A percentile compares a stretch with the other conserved stretches of the same genome.
phyloP scores from a whole-genome alignment of 1,284 basidiomycete genomes.

The Malassezia restricta region DNA sequence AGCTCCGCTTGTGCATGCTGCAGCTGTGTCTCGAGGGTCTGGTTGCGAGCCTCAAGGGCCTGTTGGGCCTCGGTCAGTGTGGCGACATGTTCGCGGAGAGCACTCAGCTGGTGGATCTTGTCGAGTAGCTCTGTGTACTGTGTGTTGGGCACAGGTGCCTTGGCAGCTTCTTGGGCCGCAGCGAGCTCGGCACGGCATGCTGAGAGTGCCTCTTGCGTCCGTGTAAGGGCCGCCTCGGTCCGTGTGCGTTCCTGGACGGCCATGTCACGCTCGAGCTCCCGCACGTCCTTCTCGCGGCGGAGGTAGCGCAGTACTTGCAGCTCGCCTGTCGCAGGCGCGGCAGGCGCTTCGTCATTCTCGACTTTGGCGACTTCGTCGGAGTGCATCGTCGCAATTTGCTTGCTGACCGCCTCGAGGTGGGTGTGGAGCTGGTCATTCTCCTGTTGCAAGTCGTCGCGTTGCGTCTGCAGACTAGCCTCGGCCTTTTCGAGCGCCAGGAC shows the following conservation, averaged over 20 bases:
- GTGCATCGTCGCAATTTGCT: conserved; percentile 61
- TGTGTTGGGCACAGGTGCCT: conserved; percentile 51
- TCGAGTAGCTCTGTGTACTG: conserved; percentile 75
- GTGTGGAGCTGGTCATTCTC: conserved; percentile 71
- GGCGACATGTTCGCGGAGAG: conserved; percentile 74
- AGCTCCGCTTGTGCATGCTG: conserved; percentile 53
- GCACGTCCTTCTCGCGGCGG: conserved; percentile 78
- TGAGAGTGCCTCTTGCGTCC: conserved; percentile 57
- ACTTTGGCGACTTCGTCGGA: conserved; percentile 13
- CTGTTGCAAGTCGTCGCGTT: conserved; percentile 61
- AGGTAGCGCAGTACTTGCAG: conserved; percentile 70
- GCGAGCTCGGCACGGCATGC: conserved; percentile 53
- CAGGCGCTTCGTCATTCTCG: conserved; percentile 47
- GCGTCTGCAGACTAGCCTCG: conserved; percentile 57
- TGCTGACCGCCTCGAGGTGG: conserved; percentile 72
- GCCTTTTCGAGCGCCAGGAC: conserved; percentile 65
- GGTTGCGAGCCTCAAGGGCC: conserved; percentile 52
- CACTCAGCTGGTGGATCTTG: conserved; percentile 72
- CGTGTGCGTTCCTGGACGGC: conserved; percentile 70
- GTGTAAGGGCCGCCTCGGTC: conserved; percentile 63
- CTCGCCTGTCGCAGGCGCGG: conserved; percentile 20
- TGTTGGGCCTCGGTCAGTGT: conserved; percentile 68
- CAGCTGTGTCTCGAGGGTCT: conserved; percentile 50
- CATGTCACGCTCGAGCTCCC: conserved; percentile 72
- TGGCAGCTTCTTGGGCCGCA: conserved; percentile 19